Evolutionary conservation across 148 eudicot species (phyloP).

Genomic region (Rhododendron simsii): DNA sequence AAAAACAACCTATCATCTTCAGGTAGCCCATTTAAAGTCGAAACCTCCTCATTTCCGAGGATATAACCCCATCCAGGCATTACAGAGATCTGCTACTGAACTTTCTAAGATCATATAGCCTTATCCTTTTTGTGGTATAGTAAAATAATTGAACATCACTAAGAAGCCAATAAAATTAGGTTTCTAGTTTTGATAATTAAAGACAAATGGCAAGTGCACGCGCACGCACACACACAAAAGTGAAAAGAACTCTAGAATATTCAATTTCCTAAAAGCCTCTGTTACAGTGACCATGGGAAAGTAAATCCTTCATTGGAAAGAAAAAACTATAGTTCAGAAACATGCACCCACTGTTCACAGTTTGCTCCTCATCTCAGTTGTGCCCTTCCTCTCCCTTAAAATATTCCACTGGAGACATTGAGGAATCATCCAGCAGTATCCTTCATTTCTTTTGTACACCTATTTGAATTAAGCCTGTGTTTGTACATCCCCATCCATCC

Average conservation of each 20-base stretch:
- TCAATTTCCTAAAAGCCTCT: not conserved
- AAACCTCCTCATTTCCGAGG: not conserved
- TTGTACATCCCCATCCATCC: not conserved
- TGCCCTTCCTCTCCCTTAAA: not conserved
- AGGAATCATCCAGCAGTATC: not conserved
- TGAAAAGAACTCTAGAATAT: not conserved
- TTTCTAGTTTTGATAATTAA: not conserved
- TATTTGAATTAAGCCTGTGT: not conserved
- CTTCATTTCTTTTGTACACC: not conserved
- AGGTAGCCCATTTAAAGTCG: not conserved
- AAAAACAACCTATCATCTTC: not conserved
- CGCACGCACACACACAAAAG: not conserved
- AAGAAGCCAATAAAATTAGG: not conserved
- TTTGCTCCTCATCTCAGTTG: not conserved
- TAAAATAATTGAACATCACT: not conserved
- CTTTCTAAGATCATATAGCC: not conserved
- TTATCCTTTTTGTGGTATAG: not conserved
- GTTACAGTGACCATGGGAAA: not conserved
- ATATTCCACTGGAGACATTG: not conserved
- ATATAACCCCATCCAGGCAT: not conserved
- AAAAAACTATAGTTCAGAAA: not conserved
- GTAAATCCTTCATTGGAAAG: not conserved
- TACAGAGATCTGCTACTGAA: not conserved
- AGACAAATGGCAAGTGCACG: not conserved
- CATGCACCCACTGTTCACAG: not conserved